Conservation (phyloP, 257 asterid species). For the Paulownia fortunei region DNA sequence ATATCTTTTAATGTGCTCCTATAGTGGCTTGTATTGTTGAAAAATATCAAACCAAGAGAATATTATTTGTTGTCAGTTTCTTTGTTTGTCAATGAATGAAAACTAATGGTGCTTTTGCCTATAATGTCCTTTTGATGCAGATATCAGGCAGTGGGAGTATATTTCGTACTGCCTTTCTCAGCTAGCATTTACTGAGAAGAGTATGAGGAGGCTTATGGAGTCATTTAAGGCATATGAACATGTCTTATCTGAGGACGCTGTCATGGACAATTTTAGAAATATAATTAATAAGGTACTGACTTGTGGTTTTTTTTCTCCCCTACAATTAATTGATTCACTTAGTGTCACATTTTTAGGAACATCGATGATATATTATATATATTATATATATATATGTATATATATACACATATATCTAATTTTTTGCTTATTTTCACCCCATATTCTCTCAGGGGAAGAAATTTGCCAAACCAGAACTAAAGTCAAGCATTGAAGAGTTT, state of each 20-base stretch:
- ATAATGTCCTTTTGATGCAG: conserved; percentile 51
- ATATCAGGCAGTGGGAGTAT: conserved; percentile 81
- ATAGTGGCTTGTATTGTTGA: neutral
- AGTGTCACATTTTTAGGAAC: neutral
- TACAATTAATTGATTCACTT: neutral
- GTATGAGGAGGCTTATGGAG: conserved; percentile 87
- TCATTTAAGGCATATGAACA: conserved; percentile 82
- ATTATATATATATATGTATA: too few relatives aligned
- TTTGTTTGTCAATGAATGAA: conserved; percentile 6
- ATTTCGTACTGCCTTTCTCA: conserved; percentile 96
- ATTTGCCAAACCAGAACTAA: conserved; percentile 87
- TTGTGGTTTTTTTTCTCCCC: neutral
- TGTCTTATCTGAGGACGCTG: conserved; percentile 76
- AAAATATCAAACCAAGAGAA: neutral
- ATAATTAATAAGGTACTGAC: conserved; percentile 77
- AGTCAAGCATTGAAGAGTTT: conserved; percentile 85
- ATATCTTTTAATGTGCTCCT: neutral
- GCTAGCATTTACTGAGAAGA: conserved; percentile 88
- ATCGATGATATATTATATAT: neutral
- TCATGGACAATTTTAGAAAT: conserved; percentile 83
- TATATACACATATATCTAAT: too few relatives aligned
- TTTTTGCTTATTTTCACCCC: neutral
- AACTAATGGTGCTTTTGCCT: conserved; percentile 21
- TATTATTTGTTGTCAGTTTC: neutral
- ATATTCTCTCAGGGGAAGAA: conserved; percentile 72